Evolutionary conservation across 2,329 filamentous ascomycete genomes (phyloP).

Genomic region (Talaromyces pinophilus): DNA sequence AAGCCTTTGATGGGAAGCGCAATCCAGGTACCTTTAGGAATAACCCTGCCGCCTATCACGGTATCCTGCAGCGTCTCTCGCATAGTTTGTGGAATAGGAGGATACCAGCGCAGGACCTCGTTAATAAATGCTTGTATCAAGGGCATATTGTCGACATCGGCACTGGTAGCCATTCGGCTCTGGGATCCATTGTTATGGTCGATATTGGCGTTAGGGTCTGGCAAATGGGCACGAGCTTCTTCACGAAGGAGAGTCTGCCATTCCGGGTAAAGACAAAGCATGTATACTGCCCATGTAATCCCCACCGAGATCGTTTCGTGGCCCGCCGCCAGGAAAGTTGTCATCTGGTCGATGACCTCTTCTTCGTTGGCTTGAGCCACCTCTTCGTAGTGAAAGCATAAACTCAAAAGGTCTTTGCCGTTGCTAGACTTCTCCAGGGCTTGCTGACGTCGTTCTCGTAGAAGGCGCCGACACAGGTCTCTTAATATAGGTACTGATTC

Average conservation of each 20-base stretch:
- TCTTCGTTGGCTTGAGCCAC: conserved; percentile 3
- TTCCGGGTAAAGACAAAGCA: conserved; percentile 31
- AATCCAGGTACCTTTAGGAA: conserved; percentile 16
- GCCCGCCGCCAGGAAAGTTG: conserved; percentile 12
- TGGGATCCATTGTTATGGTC: conserved; percentile 42
- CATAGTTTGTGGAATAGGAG: conserved; percentile 13
- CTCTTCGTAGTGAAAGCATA: conserved; percentile 14
- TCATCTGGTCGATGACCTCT: conserved; percentile 12
- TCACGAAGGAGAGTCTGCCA: conserved; percentile 31
- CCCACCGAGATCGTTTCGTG: conserved; percentile 36
- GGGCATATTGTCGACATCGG: conserved; percentile 17
- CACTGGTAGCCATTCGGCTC: background rate
- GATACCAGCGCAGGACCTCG: conserved; percentile 21
- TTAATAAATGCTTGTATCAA: conserved; percentile 19
- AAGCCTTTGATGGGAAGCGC: conserved; percentile 1
- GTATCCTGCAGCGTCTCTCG: conserved; percentile 9
- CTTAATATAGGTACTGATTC: conserved; percentile 1
- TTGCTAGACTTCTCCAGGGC: background rate
- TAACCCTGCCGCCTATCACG: conserved; percentile 3
- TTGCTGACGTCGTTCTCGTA: conserved; percentile 6
- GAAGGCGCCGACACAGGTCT: conserved; percentile 1
- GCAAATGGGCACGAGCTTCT: conserved; percentile 32
- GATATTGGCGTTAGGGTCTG: conserved; percentile 14
- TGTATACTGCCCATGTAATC: conserved; percentile 34
- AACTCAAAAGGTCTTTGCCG: conserved; percentile 11